These are phyloP conservation scores for Dimocarpus longan DNA, from an alignment of 345 rosid species.

Conservation along the genomic window DNA sequence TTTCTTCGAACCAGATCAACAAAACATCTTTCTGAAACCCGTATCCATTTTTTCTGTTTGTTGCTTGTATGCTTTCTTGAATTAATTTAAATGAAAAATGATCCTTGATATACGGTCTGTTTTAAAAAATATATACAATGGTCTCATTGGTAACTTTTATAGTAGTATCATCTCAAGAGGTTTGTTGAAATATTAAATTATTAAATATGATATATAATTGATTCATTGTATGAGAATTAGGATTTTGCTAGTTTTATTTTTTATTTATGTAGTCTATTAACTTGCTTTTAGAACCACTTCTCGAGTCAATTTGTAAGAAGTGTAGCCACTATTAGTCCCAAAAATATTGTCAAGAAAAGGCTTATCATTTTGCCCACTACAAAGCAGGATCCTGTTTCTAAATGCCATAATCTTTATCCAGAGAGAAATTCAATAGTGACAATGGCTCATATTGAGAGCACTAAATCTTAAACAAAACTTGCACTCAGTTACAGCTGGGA, in stretches of 20 bases:
- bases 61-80: background rate
- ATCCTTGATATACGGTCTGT: background rate
- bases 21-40: no score
- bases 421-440: background rate
- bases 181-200: no score
- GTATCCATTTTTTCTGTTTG: background rate
- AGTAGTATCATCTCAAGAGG: no score
- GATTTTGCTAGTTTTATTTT: no score
- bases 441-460: conserved; percentile 22
- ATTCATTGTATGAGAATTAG: no score
- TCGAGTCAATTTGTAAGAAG: background rate
- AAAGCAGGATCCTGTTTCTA: background rate
- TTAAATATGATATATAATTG: no score
- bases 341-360: background rate
- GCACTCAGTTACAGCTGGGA: background rate
- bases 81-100: background rate
- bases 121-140: no score
- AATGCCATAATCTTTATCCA: background rate
- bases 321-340: background rate
- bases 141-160: no score
- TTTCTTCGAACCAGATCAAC: no score
- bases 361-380: background rate
- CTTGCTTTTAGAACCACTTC: background rate
- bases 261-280: background rate
- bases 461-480: conserved; percentile 9